Conservation (phyloP, 202 grass and related monocot genomes). For the Eragrostis tef region DNA sequence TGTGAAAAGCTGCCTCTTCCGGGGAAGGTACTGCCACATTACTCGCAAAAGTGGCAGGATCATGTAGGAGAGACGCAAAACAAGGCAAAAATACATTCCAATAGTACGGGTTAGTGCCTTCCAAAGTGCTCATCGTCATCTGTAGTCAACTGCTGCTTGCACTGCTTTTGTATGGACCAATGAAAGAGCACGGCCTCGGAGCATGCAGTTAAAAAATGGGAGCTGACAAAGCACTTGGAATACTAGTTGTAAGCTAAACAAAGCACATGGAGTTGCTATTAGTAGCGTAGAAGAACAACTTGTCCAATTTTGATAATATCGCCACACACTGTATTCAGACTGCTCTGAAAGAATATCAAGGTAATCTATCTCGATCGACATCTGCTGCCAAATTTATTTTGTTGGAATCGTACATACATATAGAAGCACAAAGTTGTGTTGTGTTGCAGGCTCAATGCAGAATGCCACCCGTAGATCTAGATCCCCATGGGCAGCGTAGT, state of each 20-base stretch:
- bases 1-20: constrained; percentile 28
- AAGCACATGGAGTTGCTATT: neutral
- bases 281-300: too few relatives aligned
- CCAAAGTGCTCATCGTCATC: neutral
- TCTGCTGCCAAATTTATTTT: too few relatives aligned
- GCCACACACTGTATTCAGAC: too few relatives aligned
- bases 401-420: too few relatives aligned
- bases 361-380: too few relatives aligned
- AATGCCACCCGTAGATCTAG: too few relatives aligned
- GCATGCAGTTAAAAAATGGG: neutral
- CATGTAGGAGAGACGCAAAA: constrained; percentile 32
- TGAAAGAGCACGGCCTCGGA: constrained; percentile 1
- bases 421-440: too few relatives aligned
- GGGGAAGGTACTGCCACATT: neutral
- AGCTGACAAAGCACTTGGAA: neutral
- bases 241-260: neutral
- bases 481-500: too few relatives aligned
- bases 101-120: neutral
- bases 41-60: constrained; percentile 8
- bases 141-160: constrained; percentile 43
- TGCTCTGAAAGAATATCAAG: too few relatives aligned
- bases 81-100: neutral
- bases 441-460: too few relatives aligned
- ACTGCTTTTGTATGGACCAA: constrained; percentile 44
- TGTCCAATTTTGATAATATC: too few relatives aligned